Evolutionary conservation across 345 rosid genomes (phyloP), one percentile per base, ranked within the genome.

Genomic region (Sisymbrium irio): DNA sequence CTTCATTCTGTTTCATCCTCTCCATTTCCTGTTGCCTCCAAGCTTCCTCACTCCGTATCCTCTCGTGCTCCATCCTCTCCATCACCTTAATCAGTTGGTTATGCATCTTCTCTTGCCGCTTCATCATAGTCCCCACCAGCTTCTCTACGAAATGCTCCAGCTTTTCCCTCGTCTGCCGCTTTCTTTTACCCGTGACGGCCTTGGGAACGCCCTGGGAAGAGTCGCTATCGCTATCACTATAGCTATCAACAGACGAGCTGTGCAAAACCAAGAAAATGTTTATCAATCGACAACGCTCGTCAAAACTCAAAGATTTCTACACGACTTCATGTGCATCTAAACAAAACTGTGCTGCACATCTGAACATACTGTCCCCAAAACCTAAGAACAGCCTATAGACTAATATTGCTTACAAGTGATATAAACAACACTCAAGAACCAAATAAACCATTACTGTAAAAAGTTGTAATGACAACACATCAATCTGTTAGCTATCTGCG

Each of bases 51-150:
- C 89, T 81, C 7, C 53, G 51, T 17, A 86, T 59, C 46, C 91
- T 82, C 78, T 93, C 93, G 47, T 44, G 73, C 69, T 93, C 97
- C 74, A 77, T 86, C 82, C 68, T 84, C 78, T 89, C 97, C 54
- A 93, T 74, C 72, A 73, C 79, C 65, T 85, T 89, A 30, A 90
- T 82, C 79, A 93, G 79, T 79, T 90, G 82, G 75, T 67, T 69
- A 65, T 89, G 85, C 89, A 93, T 84, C 81, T 81, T 80, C 76
- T 93, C 97, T 61, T 93, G 98, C 82, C 82, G 83, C 32, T 82
- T 89, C 88, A 90, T 82, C 79, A 93, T 80, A 65, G 68, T 77
- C 77, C 55, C 62, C 53, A 83, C 86, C 85, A 87, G 58, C 60
- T 72, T 75, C 64, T 82, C 88, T 83, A 93, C 54, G 51, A 83